Conservation (phyloP, 1,284 basidiomycete genomes). For the Salmacisia buchloeana region DNA sequence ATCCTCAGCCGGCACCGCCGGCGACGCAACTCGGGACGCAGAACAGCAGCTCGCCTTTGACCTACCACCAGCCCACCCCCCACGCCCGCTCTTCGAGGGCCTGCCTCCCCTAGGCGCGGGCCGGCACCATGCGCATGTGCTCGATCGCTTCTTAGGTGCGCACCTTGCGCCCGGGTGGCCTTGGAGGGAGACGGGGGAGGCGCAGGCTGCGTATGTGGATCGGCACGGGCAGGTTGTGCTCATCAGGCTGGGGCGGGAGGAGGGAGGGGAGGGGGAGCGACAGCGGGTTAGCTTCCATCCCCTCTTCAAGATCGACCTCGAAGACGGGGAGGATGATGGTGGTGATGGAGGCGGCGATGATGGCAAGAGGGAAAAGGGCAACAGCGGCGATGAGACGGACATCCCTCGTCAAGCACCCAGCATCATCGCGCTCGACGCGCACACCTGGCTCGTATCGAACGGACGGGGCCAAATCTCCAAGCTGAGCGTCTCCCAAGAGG, state of each 20-base stretch:
- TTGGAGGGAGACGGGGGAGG: background rate
- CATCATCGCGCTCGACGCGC: background rate
- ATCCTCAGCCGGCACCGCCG: background rate
- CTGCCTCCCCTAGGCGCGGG: constrained; percentile 12
- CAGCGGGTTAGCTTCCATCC: background rate
- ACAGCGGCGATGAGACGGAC: too few species aligned
- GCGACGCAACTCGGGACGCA: too few species aligned
- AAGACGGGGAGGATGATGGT: background rate
- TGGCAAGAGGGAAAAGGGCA: too few species aligned
- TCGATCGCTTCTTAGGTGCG: constrained; percentile 11
- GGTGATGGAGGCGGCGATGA: background rate
- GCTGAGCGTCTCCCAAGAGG: background rate
- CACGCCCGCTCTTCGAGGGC: constrained; percentile 17
- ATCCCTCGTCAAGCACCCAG: background rate
- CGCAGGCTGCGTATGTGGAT: background rate
- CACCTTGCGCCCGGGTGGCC: constrained; percentile 8
- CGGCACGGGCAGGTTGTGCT: background rate
- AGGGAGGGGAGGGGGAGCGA: background rate
- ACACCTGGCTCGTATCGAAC: background rate
- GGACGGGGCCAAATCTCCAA: background rate
- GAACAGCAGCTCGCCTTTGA: background rate
- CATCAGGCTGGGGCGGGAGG: background rate
- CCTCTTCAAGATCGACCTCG: background rate
- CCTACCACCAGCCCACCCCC: constrained; percentile 16
- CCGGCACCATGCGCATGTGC: constrained; percentile 11